Conservation (phyloP, 805 yeast species). For the Dipodascus albidus region DNA sequence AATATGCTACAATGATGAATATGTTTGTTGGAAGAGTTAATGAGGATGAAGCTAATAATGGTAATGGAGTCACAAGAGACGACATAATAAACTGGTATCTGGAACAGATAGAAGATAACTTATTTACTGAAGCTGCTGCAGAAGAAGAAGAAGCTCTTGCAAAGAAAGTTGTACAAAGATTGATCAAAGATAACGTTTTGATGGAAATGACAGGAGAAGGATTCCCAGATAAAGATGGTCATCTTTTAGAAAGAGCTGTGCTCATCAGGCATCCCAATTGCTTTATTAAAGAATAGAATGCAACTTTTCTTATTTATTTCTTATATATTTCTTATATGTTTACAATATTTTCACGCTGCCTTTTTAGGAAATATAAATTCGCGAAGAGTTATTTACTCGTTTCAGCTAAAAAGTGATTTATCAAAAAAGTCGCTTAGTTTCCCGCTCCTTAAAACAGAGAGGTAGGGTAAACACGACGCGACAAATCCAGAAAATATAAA, state of each 20-base stretch:
- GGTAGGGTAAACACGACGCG: slow-evolving; percentile 1
- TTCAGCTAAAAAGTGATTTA: neutral
- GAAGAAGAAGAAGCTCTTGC: slow-evolving; percentile 61
- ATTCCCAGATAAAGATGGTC: slow-evolving; percentile 24
- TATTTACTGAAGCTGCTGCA: slow-evolving; percentile 59
- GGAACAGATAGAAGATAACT: slow-evolving; percentile 55
- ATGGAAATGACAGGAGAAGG: slow-evolving; percentile 50
- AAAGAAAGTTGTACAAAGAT: slow-evolving; percentile 66
- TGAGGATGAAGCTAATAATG: slow-evolving; percentile 36
- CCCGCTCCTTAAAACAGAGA: neutral
- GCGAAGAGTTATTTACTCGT: neutral
- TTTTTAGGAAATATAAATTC: too few species aligned
- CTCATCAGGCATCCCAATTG: slow-evolving; percentile 27
- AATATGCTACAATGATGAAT: slow-evolving; percentile 76
- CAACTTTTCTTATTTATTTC: neutral
- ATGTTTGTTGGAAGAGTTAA: slow-evolving; percentile 55
- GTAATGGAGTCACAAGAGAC: slow-evolving; percentile 53
- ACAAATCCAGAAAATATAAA: neutral
- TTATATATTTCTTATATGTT: neutral
- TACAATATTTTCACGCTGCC: too few species aligned
- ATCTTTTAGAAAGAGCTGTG: slow-evolving; percentile 15
- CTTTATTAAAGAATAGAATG: slow-evolving; percentile 4
- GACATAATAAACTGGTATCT: slow-evolving; percentile 76
- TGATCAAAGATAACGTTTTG: slow-evolving; percentile 75
- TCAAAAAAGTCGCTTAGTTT: too few species aligned